These are phyloP conservation scores for Apophysomyces ossiformis DNA, from an alignment of 371 early-diverging fungal genomes.

Conservation along the genomic window DNA sequence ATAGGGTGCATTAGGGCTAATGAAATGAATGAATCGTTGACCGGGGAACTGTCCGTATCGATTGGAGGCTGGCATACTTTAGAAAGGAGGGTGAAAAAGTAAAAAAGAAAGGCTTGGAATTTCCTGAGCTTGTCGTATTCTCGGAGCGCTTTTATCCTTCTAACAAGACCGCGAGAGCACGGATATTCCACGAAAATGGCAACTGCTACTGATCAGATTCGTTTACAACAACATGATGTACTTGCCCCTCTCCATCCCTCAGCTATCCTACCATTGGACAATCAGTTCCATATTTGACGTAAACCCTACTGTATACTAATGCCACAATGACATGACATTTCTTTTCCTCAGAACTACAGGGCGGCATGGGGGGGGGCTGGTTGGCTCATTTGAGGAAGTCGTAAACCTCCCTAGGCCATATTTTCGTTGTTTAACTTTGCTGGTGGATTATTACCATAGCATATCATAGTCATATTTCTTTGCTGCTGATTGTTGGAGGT, in stretches of 20 bases:
- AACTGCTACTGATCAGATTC: slow-evolving; percentile 7
- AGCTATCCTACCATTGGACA: background rate
- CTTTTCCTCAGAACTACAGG: too few species aligned
- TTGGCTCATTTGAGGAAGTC: too few species aligned
- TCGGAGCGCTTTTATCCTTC: background rate
- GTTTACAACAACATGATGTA: slow-evolving; percentile 1
- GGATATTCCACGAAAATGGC: slow-evolving; percentile 5
- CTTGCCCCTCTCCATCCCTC: background rate
- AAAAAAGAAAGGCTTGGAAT: background rate
- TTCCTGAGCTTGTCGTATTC: background rate
- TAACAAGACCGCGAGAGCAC: background rate
- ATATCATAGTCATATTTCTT: too few species aligned
- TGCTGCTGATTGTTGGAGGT: too few species aligned
- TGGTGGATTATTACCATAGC: too few species aligned
- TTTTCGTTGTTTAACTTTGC: too few species aligned
- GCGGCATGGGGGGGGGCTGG: too few species aligned
- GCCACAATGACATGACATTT: too few species aligned
- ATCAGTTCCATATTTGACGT: too few species aligned
- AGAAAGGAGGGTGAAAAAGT: slow-evolving; percentile 7
- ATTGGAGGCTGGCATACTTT: background rate
- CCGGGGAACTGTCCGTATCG: background rate
- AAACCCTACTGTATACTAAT: too few species aligned
- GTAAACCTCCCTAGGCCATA: too few species aligned
- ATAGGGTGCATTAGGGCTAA: background rate
- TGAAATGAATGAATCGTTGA: slow-evolving; percentile 8